phyloP scores from a whole-genome alignment of 2,329 filamentous ascomycete species.

The Penicillium sp. region DNA sequence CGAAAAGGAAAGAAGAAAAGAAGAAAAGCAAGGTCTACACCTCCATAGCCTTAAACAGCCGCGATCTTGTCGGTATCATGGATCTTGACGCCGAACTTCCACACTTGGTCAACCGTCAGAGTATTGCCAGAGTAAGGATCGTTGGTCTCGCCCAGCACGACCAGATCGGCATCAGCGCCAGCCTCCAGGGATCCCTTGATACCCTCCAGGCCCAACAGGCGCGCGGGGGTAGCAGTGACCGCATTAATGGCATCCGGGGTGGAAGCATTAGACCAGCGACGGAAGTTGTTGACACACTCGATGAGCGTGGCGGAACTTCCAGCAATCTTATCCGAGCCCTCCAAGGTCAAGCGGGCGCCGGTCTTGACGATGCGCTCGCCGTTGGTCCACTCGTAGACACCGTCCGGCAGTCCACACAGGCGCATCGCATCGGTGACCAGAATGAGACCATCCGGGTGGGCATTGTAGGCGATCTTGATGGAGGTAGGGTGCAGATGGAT shows the following conservation, averaged over 20 bases:
- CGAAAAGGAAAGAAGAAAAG: neutral
- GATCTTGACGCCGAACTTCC: slow-evolving; percentile 42
- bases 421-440: slow-evolving; percentile 93
- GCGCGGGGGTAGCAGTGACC: slow-evolving; percentile 39
- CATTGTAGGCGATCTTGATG: slow-evolving; percentile 82
- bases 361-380: slow-evolving; percentile 56
- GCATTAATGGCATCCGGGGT: slow-evolving; percentile 41
- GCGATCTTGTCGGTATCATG: slow-evolving; percentile 32
- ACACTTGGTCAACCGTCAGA: slow-evolving; percentile 41
- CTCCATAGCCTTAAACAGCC: slow-evolving; percentile 3
- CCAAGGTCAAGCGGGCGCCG: slow-evolving; percentile 67
- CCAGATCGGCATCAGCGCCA: slow-evolving; percentile 42
- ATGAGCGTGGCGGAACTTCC: slow-evolving; percentile 54
- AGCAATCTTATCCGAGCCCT: slow-evolving; percentile 74
- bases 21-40: neutral
- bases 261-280: slow-evolving; percentile 38
- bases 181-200: slow-evolving; percentile 39
- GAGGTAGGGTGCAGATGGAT: slow-evolving; percentile 85
- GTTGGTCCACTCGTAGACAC: slow-evolving; percentile 81
- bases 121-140: slow-evolving; percentile 30
- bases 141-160: slow-evolving; percentile 36
- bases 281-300: slow-evolving; percentile 45
- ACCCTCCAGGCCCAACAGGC: slow-evolving; percentile 36
- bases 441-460: slow-evolving; percentile 78
- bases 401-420: slow-evolving; percentile 76